Conservation (phyloP, 768 basidiomycete genomes). For the Suillus lakei region DNA sequence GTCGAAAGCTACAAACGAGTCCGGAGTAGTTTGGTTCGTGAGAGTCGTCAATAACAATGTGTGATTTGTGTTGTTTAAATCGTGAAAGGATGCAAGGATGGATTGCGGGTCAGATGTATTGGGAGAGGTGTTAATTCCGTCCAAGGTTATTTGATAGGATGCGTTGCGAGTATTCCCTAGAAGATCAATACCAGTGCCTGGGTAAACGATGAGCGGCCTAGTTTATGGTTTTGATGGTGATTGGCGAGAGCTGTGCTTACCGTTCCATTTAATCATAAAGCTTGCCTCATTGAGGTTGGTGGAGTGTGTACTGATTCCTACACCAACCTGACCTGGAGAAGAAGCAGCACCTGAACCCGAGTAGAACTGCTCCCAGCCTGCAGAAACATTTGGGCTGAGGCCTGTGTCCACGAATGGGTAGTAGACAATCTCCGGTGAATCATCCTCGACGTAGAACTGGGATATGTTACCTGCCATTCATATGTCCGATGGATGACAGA, state of each 20-base stretch:
- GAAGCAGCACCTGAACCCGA: conserved; percentile 51
- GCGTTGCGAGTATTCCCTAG: conserved; percentile 53
- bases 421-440: conserved; percentile 67
- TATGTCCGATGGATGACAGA: conserved; percentile 21
- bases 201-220: not conserved
- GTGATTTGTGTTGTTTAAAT: conserved; percentile 55
- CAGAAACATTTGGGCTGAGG: conserved; percentile 48
- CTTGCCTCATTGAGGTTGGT: conserved; percentile 65
- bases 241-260: conserved; percentile 42
- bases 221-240: conserved; percentile 6
- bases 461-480: conserved; percentile 32
- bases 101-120: conserved; percentile 32
- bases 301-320: conserved; percentile 63
- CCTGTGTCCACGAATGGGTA: conserved; percentile 63
- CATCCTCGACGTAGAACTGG: conserved; percentile 62
- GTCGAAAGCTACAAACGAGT: conserved; percentile 58
- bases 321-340: conserved; percentile 47
- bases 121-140: conserved; percentile 42
- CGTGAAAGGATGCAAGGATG: conserved; percentile 53
- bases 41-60: conserved; percentile 58
- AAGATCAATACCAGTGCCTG: conserved; percentile 71
- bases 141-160: conserved; percentile 55
- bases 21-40: conserved; percentile 33
- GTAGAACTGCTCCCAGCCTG: conserved; percentile 76
- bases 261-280: conserved; percentile 62